A percentile compares a stretch with the other conserved stretches of the same genome.
phyloP scores from a whole-genome alignment of 192 early-diverging fungal genomes.

The Rhizophagus sp. region DNA sequence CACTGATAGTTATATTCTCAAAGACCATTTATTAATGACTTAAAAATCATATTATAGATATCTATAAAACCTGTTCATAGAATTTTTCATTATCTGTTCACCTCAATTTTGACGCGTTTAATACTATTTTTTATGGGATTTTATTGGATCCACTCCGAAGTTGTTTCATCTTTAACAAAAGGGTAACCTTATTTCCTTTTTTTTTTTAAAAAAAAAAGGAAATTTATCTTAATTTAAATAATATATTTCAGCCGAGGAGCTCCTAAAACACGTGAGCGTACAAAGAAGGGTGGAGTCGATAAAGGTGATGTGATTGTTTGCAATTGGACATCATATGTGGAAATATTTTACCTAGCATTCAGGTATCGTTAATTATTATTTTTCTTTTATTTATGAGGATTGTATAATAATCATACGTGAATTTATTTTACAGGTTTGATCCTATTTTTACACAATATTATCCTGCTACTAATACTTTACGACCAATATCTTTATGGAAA shows the following conservation, averaged over 20 bases:
- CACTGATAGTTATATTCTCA: not conserved
- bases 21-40: not conserved
- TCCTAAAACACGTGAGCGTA: slow-evolving; percentile 32
- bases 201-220: not conserved
- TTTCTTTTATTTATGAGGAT: not conserved
- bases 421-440: slow-evolving; percentile 49
- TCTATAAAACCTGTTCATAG: slow-evolving; percentile 40
- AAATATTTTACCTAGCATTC: slow-evolving; percentile 72
- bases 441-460: slow-evolving; percentile 65
- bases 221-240: not conserved
- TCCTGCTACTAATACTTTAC: slow-evolving; percentile 48
- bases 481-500: slow-evolving; percentile 55
- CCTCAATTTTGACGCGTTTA: slow-evolving; percentile 49
- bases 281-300: slow-evolving; percentile 28
- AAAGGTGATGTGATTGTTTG: slow-evolving; percentile 77
- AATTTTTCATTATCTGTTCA: slow-evolving; percentile 40
- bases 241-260: slow-evolving; percentile 26
- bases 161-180: slow-evolving; percentile 58
- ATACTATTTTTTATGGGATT: slow-evolving; percentile 74
- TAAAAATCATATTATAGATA: slow-evolving; percentile 20
- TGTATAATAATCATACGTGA: not conserved
- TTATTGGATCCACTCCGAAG: slow-evolving; percentile 66
- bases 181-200: slow-evolving; percentile 50
- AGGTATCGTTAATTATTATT: slow-evolving; percentile 41
- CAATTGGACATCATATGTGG: slow-evolving; percentile 85